Conservation (phyloP, 1,284 basidiomycete genomes). For the Lentinula novae-zelandiae region DNA sequence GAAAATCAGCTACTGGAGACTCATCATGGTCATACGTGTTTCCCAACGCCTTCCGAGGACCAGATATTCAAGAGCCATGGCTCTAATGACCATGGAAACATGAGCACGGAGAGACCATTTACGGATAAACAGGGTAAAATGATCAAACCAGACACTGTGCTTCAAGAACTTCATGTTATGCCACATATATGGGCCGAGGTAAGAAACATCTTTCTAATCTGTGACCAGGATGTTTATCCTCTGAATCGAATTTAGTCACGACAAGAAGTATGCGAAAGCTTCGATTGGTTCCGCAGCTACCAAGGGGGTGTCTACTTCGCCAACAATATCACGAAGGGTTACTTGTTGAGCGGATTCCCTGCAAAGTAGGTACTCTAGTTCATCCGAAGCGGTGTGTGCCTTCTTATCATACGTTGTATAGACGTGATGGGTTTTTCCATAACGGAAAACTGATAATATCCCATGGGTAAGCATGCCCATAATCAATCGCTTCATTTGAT, state of each 20-base stretch:
- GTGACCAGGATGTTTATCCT: not conserved
- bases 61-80: not conserved
- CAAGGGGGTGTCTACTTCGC: slow-evolving; percentile 73
- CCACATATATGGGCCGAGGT: slow-evolving; percentile 58
- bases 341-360: slow-evolving; percentile 66
- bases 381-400: not conserved
- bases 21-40: not conserved
- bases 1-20: not conserved
- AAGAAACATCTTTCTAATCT: slow-evolving; percentile 11
- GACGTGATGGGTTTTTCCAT: slow-evolving; percentile 64
- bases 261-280: slow-evolving; percentile 76
- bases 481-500: not conserved
- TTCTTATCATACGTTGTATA: slow-evolving; percentile 25
- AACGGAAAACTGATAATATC: slow-evolving; percentile 70
- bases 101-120: no score
- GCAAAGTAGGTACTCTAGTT: slow-evolving; percentile 42
- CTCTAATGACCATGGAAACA: not conserved
- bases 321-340: slow-evolving; percentile 63
- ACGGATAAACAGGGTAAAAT: not conserved
- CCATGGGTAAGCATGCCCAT: slow-evolving; percentile 55
- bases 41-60: not conserved
- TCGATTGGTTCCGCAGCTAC: slow-evolving; percentile 71
- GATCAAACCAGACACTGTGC: not conserved
- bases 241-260: slow-evolving; percentile 49
- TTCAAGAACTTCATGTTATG: not conserved